A percentile compares a stretch with the other conserved stretches of the same genome.
Evolutionary conservation across 2,329 filamentous ascomycete species (phyloP).

Genomic region (Cladosporium phlei): DNA sequence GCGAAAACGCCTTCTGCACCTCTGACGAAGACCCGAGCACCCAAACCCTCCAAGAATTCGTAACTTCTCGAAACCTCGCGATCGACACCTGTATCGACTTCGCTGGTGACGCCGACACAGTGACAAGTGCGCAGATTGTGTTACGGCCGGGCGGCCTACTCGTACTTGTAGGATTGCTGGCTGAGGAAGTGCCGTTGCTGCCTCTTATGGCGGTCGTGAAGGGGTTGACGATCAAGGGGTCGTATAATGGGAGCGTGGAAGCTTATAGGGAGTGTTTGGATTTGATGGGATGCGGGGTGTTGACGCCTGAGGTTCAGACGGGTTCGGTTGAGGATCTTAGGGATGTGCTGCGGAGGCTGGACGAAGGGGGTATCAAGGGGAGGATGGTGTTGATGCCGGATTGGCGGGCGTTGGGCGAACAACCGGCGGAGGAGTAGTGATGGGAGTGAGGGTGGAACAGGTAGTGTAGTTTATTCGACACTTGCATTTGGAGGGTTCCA

Average conservation of each 20-base stretch:
- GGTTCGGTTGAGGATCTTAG: conserved; percentile 33
- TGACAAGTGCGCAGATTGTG: conserved; percentile 19
- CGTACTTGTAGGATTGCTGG: conserved; percentile 22
- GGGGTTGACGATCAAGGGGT: conserved; percentile 23
- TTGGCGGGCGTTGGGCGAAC: too few relatives aligned
- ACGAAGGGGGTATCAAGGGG: conserved; percentile 33
- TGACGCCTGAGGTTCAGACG: conserved; percentile 34
- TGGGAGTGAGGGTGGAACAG: too few relatives aligned
- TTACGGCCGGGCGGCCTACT: conserved; percentile 19
- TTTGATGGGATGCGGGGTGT: conserved; percentile 32
- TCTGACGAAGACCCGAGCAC: conserved; percentile 12
- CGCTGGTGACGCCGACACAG: conserved; percentile 21
- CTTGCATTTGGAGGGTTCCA: too few relatives aligned
- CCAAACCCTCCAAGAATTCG: conserved; percentile 16
- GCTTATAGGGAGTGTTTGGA: conserved; percentile 38
- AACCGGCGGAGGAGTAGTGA: too few relatives aligned
- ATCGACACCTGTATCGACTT: conserved; percentile 25
- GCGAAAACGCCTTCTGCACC: conserved; percentile 24
- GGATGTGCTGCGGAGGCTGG: conserved; percentile 31
- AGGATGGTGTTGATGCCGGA: conserved; percentile 26
- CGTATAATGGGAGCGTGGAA: conserved; percentile 40
- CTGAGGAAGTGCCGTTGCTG: conserved; percentile 17
- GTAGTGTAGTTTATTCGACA: too few relatives aligned
- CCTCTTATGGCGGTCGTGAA: conserved; percentile 15
- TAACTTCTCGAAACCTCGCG: conserved; percentile 17